These are phyloP conservation scores for Barnettozyma vustinii DNA, from an alignment of 805 yeast species.

Conservation along the genomic window DNA sequence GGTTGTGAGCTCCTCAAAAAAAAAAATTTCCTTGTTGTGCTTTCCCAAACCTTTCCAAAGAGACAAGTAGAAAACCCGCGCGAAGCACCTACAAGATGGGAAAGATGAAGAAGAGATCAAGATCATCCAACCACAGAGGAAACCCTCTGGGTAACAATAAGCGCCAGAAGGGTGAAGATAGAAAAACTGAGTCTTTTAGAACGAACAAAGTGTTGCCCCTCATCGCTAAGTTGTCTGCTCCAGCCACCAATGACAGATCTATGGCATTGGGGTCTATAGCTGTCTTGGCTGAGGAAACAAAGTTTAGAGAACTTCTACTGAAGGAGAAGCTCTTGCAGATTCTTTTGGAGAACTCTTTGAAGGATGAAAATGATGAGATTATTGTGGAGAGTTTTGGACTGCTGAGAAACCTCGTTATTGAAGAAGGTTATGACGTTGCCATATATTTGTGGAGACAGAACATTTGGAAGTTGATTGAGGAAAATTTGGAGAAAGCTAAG, in stretches of 20 bases:
- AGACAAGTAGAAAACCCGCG: not conserved
- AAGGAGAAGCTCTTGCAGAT: constrained; percentile 67
- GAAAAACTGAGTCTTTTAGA: constrained; percentile 43
- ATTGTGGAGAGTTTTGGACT: constrained; percentile 79
- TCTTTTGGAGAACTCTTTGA: constrained; percentile 56
- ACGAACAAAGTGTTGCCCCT: constrained; percentile 62
- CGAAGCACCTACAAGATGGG: constrained; percentile 43
- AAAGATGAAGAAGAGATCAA: constrained; percentile 64
- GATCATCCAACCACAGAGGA: constrained; percentile 37
- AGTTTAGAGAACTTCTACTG: constrained; percentile 55
- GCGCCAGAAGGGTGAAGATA: constrained; percentile 32
- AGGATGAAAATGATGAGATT: constrained; percentile 67
- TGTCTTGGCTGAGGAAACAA: constrained; percentile 63
- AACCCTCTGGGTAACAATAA: constrained; percentile 28
- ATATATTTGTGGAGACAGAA: constrained; percentile 72
- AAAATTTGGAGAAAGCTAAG: constrained; percentile 45
- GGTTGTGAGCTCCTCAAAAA: too few species aligned
- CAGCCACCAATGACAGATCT: constrained; percentile 64
- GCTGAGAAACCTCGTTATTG: constrained; percentile 71
- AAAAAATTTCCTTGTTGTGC: constrained; percentile 2
- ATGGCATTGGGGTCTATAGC: constrained; percentile 73
- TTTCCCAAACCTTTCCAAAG: not conserved
- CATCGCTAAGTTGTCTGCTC: constrained; percentile 55
- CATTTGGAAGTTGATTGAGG: constrained; percentile 59
- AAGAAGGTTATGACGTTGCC: constrained; percentile 83